Conservation (phyloP, 139 green algal species). For the Tetratostichococcus sp. region DNA sequence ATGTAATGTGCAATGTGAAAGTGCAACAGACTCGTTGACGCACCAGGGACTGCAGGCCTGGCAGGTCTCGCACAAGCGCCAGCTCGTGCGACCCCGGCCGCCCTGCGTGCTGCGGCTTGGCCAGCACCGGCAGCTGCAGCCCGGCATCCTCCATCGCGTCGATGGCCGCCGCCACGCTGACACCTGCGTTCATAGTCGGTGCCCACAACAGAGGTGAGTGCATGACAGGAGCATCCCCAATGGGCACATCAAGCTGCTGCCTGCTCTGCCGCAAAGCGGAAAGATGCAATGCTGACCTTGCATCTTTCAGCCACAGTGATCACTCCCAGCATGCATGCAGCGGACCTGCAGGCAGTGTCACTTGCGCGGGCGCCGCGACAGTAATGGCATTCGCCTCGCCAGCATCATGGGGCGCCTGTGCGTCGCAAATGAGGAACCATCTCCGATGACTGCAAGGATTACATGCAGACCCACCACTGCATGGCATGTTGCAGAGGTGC, state of each 20-base stretch:
- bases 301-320: no score
- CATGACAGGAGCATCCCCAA: no score
- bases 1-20: no score
- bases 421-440: neutral
- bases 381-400: slow-evolving; percentile 16
- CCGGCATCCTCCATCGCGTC: slow-evolving; percentile 21
- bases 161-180: slow-evolving; percentile 16
- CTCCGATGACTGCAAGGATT: no score
- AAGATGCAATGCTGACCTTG: no score
- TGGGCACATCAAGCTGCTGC: no score
- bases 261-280: no score
- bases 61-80: slow-evolving; percentile 58
- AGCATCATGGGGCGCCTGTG: neutral
- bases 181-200: slow-evolving; percentile 14
- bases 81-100: slow-evolving; percentile 71
- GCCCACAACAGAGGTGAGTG: no score
- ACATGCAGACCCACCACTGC: no score
- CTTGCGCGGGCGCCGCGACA: slow-evolving; percentile 32
- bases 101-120: slow-evolving; percentile 78
- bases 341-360: slow-evolving; percentile 6
- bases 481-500: no score
- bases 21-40: no score
- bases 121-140: slow-evolving; percentile 63
- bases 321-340: no score
- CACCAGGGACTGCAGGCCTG: slow-evolving; percentile 51